Evolutionary conservation across 306 rosid genomes (phyloP).

Genomic region (Vachellia pachyceras): DNA sequence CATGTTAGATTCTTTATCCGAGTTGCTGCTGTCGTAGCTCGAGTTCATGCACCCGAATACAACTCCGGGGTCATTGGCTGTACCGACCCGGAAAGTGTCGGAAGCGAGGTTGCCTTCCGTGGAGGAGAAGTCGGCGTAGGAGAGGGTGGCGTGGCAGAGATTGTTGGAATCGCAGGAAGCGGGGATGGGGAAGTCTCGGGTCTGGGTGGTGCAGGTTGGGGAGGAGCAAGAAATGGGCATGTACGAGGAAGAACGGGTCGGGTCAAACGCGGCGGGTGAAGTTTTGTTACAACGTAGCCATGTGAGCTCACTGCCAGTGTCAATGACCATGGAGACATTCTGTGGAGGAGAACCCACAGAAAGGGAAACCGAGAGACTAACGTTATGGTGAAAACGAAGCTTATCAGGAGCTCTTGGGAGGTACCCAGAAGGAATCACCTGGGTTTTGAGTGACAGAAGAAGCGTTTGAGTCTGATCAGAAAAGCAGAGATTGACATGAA

Average conservation of each 20-base stretch:
- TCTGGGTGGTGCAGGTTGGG: constrained; percentile 64
- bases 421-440: constrained; percentile 60
- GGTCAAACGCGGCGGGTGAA: constrained; percentile 45
- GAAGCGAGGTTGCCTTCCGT: constrained; percentile 83
- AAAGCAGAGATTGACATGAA: background rate
- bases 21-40: constrained; percentile 48
- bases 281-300: constrained; percentile 76
- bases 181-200: constrained; percentile 79
- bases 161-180: constrained; percentile 83
- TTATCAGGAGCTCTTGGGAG: constrained; percentile 68
- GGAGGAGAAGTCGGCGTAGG: constrained; percentile 83
- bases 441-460: constrained; percentile 73
- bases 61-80: constrained; percentile 42
- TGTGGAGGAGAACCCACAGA: constrained; percentile 88
- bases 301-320: constrained; percentile 91
- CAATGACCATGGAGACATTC: constrained; percentile 78
- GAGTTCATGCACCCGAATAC: constrained; percentile 88
- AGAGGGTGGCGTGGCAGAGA: constrained; percentile 85
- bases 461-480: constrained; percentile 33
- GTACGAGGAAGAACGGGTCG: constrained; percentile 59
- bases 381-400: constrained; percentile 79
- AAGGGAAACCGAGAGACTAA: constrained; percentile 69
- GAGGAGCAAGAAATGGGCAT: constrained; percentile 69
- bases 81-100: constrained; percentile 64
- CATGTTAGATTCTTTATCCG: constrained; percentile 55